These are phyloP conservation scores for Scheffersomyces ergatensis DNA, from an alignment of 805 yeast genomes.

Conservation along the genomic window DNA sequence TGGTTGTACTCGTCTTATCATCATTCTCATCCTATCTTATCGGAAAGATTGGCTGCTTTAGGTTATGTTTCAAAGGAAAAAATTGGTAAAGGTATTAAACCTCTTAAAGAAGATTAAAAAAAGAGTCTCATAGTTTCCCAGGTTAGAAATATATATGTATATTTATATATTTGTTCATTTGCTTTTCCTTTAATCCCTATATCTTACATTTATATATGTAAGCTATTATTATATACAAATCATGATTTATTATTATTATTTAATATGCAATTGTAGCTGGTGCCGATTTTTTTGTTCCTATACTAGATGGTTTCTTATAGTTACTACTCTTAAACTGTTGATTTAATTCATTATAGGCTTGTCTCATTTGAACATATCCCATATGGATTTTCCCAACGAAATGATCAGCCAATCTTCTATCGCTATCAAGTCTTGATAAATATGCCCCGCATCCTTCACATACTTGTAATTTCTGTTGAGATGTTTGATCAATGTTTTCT, in stretches of 20 bases:
- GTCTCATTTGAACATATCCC: conserved; percentile 76
- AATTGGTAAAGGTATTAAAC: conserved; percentile 18
- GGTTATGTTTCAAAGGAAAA: conserved; percentile 45
- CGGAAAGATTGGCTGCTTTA: conserved; percentile 83
- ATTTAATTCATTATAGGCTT: conserved; percentile 42
- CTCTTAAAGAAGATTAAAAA: conserved; percentile 2
- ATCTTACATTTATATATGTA: too few species aligned
- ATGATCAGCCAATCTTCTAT: conserved; percentile 85
- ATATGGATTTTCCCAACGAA: conserved; percentile 84
- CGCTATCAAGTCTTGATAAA: conserved; percentile 80
- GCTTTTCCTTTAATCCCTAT: too few species aligned
- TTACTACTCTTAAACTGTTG: conserved; percentile 2
- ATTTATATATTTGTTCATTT: too few species aligned
- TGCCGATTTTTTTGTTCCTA: too few species aligned
- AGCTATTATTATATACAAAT: too few species aligned
- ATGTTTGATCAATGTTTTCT: conserved; percentile 77
- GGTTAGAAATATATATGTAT: too few species aligned
- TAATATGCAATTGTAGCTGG: too few species aligned
- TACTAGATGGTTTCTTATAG: background rate
- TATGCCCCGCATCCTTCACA: conserved; percentile 91
- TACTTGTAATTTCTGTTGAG: conserved; percentile 87
- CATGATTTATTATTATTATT: background rate
- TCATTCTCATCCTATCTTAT: conserved; percentile 86
- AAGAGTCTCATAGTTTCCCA: too few species aligned
- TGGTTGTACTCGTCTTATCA: conserved; percentile 85